Evolutionary conservation across 441 rosid genomes (phyloP), one percentile per base, ranked within the genome.

Genomic region (Euphorbia corollata): DNA sequence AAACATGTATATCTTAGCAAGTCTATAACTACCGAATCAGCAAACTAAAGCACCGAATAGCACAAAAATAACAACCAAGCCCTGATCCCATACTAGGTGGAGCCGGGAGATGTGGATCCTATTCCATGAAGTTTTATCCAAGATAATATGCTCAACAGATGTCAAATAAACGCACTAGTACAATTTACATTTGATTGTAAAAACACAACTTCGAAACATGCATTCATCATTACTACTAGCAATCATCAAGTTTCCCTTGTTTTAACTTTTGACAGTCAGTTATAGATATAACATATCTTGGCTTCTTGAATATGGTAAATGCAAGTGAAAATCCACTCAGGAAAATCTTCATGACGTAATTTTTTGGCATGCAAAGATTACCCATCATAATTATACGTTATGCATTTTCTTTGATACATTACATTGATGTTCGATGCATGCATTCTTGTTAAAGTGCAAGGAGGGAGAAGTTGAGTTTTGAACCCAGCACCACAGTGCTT

Each of bases 1-100:
- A 60, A 65, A 18, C 32, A 63, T 36, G 38, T 16, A 59, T 43
- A 48, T 5, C 5, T 58, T 5, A 58, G 22, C 53, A 57, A 64
- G 61, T 36, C 8, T 8, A 11, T 24, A 67, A 34, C 55, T 67
- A 24, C 54, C 36, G 20, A 39, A 19, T 22, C n/a, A 20, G 63
- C 20, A 61, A 55, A 45, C 20, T 38, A 32, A 4, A 50, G 41
- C 61, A 4, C 36, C 19, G 13, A 10, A 57, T 10, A 41, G 16
- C 50, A 45, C 32, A 27, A 27, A 36, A 36, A 36, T 8, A 36
- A 36, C 41, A 36, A 36, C 41, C 2, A 36, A 36, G 8, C 8
- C 41, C 41, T 36, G 5, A 36, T 36, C 41, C 41, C 41, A 36
- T 36, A 8, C 41, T 36, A 36, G 41, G 41, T 36, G 41, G 8